Evolutionary conservation across 768 basidiomycete species (phyloP), one percentile per base, ranked within the genome.

Genomic region (Leccinellum luteum): DNA sequence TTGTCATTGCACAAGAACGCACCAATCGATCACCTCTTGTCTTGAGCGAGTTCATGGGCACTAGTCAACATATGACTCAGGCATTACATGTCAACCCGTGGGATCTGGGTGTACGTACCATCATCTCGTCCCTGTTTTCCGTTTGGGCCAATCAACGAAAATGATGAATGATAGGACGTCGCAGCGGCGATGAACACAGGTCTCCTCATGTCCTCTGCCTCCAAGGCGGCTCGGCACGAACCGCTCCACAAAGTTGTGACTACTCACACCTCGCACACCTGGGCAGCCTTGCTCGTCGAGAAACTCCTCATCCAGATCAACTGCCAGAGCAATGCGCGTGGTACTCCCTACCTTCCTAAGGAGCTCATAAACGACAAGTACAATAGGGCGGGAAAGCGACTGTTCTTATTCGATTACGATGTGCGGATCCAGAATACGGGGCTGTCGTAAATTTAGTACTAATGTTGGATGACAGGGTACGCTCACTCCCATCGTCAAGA

Each of bases 11-110:
- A 32, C 96, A 99, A 74, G 84, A 90, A 64, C 80, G 79, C 65
- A 89, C 92, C 52, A 87, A 89, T 69, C 85, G 85, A 74, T 87
- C 85, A 34, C 94, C 96, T 0, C 84, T 94, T 52, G 89, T 98
- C 59, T 77, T 99, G 54, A 94, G 91, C 67, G 96, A 99, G 75
- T 98, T 98, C 69, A 97, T 97, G 90, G 96, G 96, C 10, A 97
- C 97, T 65, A 90, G 92, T 53, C 87, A 90, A 66, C 87, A 92
- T 60, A 94, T 98, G 92, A 79, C 81, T 51, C 85, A 94, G 28
- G 92, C 96, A 21, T 76, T 97, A 19, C 84, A 92, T 60, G 90
- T 97, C 56, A 98, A 99, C 73, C 96, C 96, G 2, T 97, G 95
- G 92, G 92, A 95, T 71, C 84, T 98, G 19, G 90, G 87, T 55